Evolutionary conservation across 208 protist species (phyloP).

Genomic region (Wallacemonas rigidus): DNA sequence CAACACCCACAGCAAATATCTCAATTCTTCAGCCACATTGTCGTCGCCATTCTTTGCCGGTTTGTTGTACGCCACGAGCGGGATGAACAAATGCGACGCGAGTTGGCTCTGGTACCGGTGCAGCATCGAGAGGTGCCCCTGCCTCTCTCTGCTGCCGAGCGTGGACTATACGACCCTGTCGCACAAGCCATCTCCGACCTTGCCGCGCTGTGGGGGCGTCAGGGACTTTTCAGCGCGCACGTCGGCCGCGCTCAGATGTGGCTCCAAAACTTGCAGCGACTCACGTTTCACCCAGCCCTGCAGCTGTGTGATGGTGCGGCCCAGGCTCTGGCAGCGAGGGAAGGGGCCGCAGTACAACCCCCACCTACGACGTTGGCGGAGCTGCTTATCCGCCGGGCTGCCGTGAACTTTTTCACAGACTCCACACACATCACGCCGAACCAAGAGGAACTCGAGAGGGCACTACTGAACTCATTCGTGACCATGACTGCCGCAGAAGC

Average conservation of each 20-base stretch:
- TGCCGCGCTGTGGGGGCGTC: slow-evolving; percentile 28
- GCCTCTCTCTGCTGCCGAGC: slow-evolving; percentile 30
- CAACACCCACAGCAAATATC: not conserved
- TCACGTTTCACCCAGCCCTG: slow-evolving; percentile 33
- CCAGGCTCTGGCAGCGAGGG: not conserved
- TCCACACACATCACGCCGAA: not conserved
- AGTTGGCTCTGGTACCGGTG: slow-evolving; percentile 35
- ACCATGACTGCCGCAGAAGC: slow-evolving; percentile 32
- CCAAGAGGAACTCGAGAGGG: slow-evolving; percentile 2
- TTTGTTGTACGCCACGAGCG: slow-evolving; percentile 54
- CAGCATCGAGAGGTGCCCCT: slow-evolving; percentile 16
- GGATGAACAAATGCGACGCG: slow-evolving; percentile 29
- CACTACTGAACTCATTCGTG: slow-evolving; percentile 28
- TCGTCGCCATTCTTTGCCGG: slow-evolving; percentile 26
- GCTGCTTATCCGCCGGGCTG: slow-evolving; percentile 4
- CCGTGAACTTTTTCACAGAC: not conserved
- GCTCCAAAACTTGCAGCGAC: slow-evolving; percentile 45
- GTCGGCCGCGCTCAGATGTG: slow-evolving; percentile 44
- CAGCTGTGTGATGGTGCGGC: not conserved
- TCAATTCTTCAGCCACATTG: slow-evolving; percentile 7
- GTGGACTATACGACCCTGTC: slow-evolving; percentile 36
- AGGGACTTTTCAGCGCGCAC: slow-evolving; percentile 34
- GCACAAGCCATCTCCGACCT: slow-evolving; percentile 27
- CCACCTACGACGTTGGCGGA: slow-evolving; percentile 8
- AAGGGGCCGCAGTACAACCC: not conserved